Conservation (phyloP, 768 basidiomycete species). For the Crassisporium funariophilum region DNA sequence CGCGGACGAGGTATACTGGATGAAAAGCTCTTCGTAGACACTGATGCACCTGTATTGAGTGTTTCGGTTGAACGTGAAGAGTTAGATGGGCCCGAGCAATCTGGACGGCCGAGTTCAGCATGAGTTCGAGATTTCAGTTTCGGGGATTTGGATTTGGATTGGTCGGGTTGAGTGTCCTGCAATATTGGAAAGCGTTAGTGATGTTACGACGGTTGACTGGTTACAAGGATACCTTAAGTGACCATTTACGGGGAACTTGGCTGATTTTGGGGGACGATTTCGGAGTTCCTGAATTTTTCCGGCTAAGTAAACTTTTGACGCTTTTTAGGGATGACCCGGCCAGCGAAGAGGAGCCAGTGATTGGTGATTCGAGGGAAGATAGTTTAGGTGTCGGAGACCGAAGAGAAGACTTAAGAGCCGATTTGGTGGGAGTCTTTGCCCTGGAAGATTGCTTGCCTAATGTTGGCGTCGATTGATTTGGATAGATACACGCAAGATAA, state of each 20-base stretch:
- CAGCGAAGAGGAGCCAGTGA: conserved; percentile 9
- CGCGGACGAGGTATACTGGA: conserved; percentile 41
- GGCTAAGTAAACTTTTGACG: conserved; percentile 33
- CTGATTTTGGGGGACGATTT: conserved; percentile 19
- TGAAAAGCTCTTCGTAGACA: conserved; percentile 12
- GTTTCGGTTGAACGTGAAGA: neutral
- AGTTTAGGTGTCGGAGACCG: conserved; percentile 36
- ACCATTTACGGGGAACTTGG: conserved; percentile 17
- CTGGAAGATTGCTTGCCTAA: conserved; percentile 28
- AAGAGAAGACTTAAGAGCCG: conserved; percentile 40
- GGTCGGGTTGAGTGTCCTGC: neutral
- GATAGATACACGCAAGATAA: conserved; percentile 10
- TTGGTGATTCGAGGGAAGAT: conserved; percentile 11
- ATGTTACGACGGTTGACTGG: neutral
- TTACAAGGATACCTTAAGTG: conserved; percentile 19
- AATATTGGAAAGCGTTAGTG: conserved; percentile 6
- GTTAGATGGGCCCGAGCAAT: neutral
- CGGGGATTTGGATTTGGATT: neutral
- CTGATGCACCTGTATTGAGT: neutral
- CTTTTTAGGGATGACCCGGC: conserved; percentile 28
- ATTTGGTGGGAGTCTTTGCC: conserved; percentile 34
- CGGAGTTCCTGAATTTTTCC: conserved; percentile 26
- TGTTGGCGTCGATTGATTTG: conserved; percentile 15
- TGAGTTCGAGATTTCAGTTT: neutral
- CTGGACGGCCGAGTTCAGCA: neutral